Base-by-base conservation (phyloP, 495 filamentous ascomycete genomes). In the Xeromyces bisporus region DNA sequence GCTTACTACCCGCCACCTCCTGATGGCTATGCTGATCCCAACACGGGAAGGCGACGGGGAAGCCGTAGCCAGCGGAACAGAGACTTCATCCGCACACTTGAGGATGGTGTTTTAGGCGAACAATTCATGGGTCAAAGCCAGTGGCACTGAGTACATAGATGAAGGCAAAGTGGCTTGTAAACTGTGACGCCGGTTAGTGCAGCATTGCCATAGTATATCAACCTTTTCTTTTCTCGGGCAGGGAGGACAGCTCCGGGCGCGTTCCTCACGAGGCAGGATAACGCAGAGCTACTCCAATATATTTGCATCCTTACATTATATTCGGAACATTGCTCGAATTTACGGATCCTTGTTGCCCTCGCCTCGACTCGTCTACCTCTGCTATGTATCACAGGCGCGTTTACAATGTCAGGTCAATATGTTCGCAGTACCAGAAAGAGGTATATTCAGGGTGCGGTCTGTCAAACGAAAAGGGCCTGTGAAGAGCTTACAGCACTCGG, bases 1-100 rank as follows among this genome's bases (percentile, higher is more conserved):
- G 91, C 91, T 6, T 99, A 99, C 52, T 96, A 94, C 42, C 91
- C 89, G 10, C 89, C 89, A 6, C 86, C 86, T n/a, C 71, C 81
- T 2, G 89, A 93, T 38, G 86, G 84, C 6, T 68, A 78, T 26
- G 69, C 76, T 7, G 74, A 80, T 39, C 51, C 65, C 15, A 69
- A 58, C 20, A 48, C 66, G 18, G 55, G 59, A 41, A 66, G 80
- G 20, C 65, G 87, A 31, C 73, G 86, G 43, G 77, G 81, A 13
- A 91, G 83, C 37, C 70, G 83, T 43, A 62, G 53, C 33, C 57
- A 73, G 35, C 62, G 72, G 36, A 86, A 83, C 41, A 66, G 83
- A 14, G 81, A 94, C 45, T 91, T 99, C 45, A 91, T 96, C 39
- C 71, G 89, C 29, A 93, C 77, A 36, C 59, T 99, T 38, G 89